phyloP scores from a whole-genome alignment of 306 rosid genomes.

The Vicia faba region DNA sequence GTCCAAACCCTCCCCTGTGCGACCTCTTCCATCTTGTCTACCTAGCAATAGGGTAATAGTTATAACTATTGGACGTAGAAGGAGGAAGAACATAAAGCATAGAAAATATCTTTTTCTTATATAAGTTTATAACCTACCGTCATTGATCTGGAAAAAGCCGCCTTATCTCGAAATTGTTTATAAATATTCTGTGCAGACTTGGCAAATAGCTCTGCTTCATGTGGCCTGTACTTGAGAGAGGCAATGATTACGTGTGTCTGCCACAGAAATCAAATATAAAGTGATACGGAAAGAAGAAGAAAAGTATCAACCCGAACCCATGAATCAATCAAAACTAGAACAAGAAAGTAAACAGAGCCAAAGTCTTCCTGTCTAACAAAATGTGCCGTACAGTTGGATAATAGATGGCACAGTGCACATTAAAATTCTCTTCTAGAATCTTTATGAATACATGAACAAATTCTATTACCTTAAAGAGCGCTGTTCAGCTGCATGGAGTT shows the following conservation, averaged over 20 bases:
- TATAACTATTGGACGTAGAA: conserved; percentile 18
- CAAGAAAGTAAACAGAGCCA: neutral
- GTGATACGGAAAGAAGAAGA: neutral
- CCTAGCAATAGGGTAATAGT: conserved; percentile 46
- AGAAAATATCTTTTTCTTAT: conserved; percentile 4
- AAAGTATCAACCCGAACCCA: neutral
- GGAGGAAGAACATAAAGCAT: conserved; percentile 8
- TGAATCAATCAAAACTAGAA: conserved; percentile 15
- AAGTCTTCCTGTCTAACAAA: conserved; percentile 13
- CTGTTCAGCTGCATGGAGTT: conserved; percentile 87
- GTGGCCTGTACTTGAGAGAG: conserved; percentile 56
- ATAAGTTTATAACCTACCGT: conserved; percentile 50
- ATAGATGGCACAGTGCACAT: conserved; percentile 26
- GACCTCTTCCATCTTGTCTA: conserved; percentile 89
- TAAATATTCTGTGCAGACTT: conserved; percentile 71
- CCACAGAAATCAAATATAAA: conserved; percentile 16
- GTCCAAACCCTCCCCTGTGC: conserved; percentile 98
- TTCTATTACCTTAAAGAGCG: conserved; percentile 76
- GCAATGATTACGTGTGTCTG: neutral
- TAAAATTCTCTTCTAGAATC: conserved; percentile 32
- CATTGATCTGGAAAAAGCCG: conserved; percentile 89
- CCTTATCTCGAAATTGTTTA: conserved; percentile 86
- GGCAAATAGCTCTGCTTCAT: conserved; percentile 91
- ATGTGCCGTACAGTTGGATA: conserved; percentile 20
- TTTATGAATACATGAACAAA: conserved; percentile 9